A percentile compares a stretch with the other conserved stretches of the same genome.
Evolutionary conservation across 257 asterid species (phyloP).

Genomic region (Misopates orontium): DNA sequence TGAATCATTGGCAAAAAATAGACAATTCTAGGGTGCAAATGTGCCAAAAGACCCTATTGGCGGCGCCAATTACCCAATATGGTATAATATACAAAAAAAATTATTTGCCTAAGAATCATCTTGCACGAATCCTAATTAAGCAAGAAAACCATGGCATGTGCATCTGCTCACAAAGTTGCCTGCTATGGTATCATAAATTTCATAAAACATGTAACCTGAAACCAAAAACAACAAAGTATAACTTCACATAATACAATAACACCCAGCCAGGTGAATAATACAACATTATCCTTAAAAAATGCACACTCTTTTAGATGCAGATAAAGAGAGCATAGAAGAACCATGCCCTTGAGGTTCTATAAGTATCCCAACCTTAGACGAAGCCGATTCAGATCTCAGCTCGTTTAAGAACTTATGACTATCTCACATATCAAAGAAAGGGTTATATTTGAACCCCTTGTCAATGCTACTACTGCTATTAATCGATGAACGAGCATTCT

Average conservation of each 20-base stretch:
- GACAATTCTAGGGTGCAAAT: too few relatives aligned
- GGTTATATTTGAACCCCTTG: constrained; percentile 68
- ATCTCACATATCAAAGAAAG: constrained; percentile 59
- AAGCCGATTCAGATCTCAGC: constrained; percentile 41
- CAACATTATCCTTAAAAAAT: background rate
- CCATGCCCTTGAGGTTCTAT: constrained; percentile 27
- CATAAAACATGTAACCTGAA: too few relatives aligned
- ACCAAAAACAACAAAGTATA: too few relatives aligned
- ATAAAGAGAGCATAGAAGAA: constrained; percentile 10
- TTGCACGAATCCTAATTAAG: too few relatives aligned
- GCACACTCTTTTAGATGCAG: constrained; percentile 7
- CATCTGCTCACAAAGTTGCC: too few relatives aligned
- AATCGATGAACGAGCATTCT: constrained; percentile 25
- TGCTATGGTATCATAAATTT: too few relatives aligned
- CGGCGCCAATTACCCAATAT: too few relatives aligned
- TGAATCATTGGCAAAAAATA: too few relatives aligned
- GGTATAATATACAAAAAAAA: too few relatives aligned
- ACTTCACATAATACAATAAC: background rate
- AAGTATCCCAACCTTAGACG: background rate
- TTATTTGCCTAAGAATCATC: too few relatives aligned
- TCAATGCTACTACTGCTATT: constrained; percentile 46
- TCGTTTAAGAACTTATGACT: background rate
- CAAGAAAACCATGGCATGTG: too few relatives aligned
- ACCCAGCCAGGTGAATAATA: background rate
- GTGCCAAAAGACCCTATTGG: too few relatives aligned